phyloP scores from a whole-genome alignment of 495 filamentous ascomycete species.

The Hyaloscypha hepaticicola region DNA sequence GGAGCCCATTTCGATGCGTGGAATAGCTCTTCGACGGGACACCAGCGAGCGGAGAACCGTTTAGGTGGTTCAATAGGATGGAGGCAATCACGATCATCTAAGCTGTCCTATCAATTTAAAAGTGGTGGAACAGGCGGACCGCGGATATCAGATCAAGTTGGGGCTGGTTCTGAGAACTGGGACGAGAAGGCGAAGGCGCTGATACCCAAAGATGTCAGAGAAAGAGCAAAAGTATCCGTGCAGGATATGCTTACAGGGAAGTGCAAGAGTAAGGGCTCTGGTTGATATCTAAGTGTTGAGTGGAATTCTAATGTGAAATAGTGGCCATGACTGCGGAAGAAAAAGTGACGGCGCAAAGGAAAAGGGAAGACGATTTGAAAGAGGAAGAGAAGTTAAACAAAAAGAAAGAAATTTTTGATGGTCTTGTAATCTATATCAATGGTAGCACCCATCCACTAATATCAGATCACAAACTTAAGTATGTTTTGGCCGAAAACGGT shows the following conservation, averaged over 20 bases:
- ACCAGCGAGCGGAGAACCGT: slow-evolving; percentile 69
- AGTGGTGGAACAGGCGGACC: slow-evolving; percentile 48
- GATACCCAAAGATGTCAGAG: slow-evolving; percentile 43
- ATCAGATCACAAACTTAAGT: slow-evolving; percentile 85
- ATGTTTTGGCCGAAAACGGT: slow-evolving; percentile 70
- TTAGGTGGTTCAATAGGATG: slow-evolving; percentile 62
- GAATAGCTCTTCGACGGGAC: slow-evolving; percentile 77
- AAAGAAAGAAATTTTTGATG: slow-evolving; percentile 55
- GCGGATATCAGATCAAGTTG: slow-evolving; percentile 57
- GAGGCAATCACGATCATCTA: slow-evolving; percentile 64
- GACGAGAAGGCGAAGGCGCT: slow-evolving; percentile 46
- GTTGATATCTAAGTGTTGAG: neutral
- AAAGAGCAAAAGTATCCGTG: slow-evolving; percentile 41
- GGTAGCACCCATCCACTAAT: slow-evolving; percentile 78
- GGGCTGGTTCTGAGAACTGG: slow-evolving; percentile 49
- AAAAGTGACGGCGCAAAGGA: slow-evolving; percentile 33
- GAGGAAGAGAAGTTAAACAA: slow-evolving; percentile 27
- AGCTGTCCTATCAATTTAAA: slow-evolving; percentile 67
- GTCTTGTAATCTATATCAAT: slow-evolving; percentile 79
- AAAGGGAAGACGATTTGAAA: slow-evolving; percentile 38
- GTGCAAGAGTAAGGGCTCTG: neutral
- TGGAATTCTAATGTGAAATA: slow-evolving; percentile 3
- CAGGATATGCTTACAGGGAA: slow-evolving; percentile 45
- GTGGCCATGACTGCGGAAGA: slow-evolving; percentile 33
- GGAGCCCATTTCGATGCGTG: slow-evolving; percentile 69